phyloP scores from a whole-genome alignment of 352 stramenopile genomes.

The Phytopythium delawarense region DNA sequence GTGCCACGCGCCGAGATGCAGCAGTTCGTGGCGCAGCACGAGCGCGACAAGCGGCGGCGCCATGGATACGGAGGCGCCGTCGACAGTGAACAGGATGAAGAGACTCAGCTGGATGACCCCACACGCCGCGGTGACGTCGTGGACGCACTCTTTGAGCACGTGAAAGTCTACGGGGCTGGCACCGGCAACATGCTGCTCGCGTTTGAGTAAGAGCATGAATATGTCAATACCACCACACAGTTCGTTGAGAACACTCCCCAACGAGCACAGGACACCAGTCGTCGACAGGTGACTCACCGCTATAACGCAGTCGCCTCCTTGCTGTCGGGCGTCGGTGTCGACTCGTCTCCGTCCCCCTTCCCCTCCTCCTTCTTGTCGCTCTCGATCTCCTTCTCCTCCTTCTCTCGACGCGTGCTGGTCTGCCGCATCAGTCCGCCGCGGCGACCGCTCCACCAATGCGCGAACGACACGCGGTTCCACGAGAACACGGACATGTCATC shows the following conservation, averaged over 20 bases:
- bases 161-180: slow-evolving; percentile 53
- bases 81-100: background rate
- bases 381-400: background rate
- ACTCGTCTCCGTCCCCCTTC: background rate
- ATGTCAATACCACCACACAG: background rate
- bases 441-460: slow-evolving; percentile 74
- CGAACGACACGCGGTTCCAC: slow-evolving; percentile 74
- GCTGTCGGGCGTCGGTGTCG: background rate
- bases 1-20: slow-evolving; percentile 58
- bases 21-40: slow-evolving; percentile 47
- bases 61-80: background rate
- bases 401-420: background rate
- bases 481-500: slow-evolving; percentile 45
- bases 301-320: slow-evolving; percentile 1
- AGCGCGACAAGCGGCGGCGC: slow-evolving; percentile 20
- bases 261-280: background rate
- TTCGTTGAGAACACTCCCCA: background rate
- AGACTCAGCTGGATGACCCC: slow-evolving; percentile 16
- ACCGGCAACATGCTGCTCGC: slow-evolving; percentile 46
- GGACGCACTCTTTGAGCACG: slow-evolving; percentile 58
- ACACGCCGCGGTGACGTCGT: slow-evolving; percentile 32
- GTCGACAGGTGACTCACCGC: background rate
- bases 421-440: slow-evolving; percentile 7
- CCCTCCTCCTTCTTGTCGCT: background rate
- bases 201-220: slow-evolving; percentile 38